Evolutionary conservation across 345 rosid genomes (phyloP).

Genomic region (Gossypium turneri): DNA sequence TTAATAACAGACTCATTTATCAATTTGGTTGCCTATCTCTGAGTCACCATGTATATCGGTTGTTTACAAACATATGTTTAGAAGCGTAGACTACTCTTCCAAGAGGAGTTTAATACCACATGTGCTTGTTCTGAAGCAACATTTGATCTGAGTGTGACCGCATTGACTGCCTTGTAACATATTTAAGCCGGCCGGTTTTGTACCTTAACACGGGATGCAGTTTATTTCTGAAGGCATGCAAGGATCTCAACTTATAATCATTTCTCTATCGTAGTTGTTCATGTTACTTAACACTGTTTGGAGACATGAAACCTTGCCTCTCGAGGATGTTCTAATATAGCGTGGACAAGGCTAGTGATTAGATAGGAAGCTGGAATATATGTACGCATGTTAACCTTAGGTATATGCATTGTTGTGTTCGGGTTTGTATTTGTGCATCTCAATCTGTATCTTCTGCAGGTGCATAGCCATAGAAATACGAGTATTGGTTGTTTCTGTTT

Average conservation of each 20-base stretch:
- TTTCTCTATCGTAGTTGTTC: background rate
- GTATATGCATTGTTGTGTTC: background rate
- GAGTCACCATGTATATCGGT: background rate
- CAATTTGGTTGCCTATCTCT: background rate
- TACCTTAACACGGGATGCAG: background rate
- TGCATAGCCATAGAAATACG: background rate
- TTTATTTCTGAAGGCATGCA: background rate
- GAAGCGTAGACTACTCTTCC: background rate
- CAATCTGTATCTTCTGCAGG: background rate
- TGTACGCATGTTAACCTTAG: background rate
- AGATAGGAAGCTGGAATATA: background rate
- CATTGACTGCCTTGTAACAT: background rate
- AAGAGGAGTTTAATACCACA: background rate
- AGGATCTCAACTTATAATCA: no score
- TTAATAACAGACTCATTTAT: background rate
- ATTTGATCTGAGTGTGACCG: background rate
- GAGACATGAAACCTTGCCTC: background rate
- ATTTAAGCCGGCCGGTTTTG: background rate
- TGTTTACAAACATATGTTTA: background rate
- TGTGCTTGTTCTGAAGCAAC: constrained; percentile 8
- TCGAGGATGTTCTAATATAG: background rate
- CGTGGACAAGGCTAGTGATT: background rate
- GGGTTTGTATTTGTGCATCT: background rate
- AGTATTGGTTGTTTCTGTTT: background rate
- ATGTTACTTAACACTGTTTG: background rate